Conservation (phyloP, 1,284 basidiomycete genomes). For the Xanthoconium separans region DNA sequence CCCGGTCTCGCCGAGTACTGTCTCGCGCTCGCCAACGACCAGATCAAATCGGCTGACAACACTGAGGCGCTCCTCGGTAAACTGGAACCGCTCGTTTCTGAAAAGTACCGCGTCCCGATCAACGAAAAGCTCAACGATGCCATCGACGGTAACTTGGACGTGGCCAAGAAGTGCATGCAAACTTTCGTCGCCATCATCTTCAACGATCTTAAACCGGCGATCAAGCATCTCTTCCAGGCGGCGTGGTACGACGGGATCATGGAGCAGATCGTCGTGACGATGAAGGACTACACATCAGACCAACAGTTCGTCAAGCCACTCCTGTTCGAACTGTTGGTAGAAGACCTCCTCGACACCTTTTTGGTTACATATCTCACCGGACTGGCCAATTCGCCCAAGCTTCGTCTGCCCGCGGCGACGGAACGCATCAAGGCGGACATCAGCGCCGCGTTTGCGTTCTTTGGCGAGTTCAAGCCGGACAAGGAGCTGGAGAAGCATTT, state of each 20-base stretch:
- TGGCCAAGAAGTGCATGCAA: slow-evolving; percentile 95
- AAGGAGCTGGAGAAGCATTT: slow-evolving; percentile 84
- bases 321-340: slow-evolving; percentile 88
- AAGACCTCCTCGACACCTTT: slow-evolving; percentile 92
- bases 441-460: slow-evolving; percentile 76
- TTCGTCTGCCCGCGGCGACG: slow-evolving; percentile 84
- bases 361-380: slow-evolving; percentile 90
- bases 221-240: slow-evolving; percentile 82
- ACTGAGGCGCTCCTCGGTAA: slow-evolving; percentile 84
- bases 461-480: slow-evolving; percentile 74
- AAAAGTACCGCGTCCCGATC: slow-evolving; percentile 87
- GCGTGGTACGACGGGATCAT: slow-evolving; percentile 89
- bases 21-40: slow-evolving; percentile 98
- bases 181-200: slow-evolving; percentile 94
- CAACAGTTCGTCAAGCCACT: slow-evolving; percentile 89
- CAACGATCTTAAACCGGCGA: slow-evolving; percentile 90
- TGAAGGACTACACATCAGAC: slow-evolving; percentile 94
- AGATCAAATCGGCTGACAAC: slow-evolving; percentile 95
- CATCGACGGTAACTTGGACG: slow-evolving; percentile 97
- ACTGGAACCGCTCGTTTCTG: slow-evolving; percentile 88
- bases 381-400: slow-evolving; percentile 81
- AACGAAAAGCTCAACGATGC: slow-evolving; percentile 90
- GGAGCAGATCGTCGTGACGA: slow-evolving; percentile 88
- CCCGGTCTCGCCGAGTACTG: slow-evolving; percentile 94
- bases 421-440: slow-evolving; percentile 85